A percentile compares a stretch with the other conserved stretches of the same genome.
These are phyloP conservation scores for Clausena lansium DNA, from an alignment of 345 rosid genomes.

Conservation along the genomic window DNA sequence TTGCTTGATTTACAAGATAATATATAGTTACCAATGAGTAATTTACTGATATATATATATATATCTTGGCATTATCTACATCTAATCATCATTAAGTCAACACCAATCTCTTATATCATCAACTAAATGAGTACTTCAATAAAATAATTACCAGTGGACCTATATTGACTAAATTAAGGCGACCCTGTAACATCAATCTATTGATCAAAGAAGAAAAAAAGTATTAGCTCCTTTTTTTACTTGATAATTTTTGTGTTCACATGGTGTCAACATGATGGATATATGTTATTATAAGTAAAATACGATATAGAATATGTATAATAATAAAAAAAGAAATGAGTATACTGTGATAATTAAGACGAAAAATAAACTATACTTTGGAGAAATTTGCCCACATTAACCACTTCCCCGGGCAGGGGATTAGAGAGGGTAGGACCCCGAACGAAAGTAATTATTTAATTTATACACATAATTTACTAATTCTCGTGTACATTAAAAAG, in stretches of 20 bases:
- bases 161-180: constrained; percentile 1
- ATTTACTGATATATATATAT: background rate
- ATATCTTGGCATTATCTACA: background rate
- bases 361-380: too few species aligned
- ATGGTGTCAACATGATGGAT: too few species aligned
- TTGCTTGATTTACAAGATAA: constrained; percentile 32
- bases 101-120: constrained; percentile 5
- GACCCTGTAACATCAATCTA: background rate
- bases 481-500: background rate
- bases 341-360: too few species aligned
- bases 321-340: too few species aligned
- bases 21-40: background rate
- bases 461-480: background rate
- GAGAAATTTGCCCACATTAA: background rate
- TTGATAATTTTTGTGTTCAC: background rate
- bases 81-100: constrained; percentile 7
- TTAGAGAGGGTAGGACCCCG: background rate
- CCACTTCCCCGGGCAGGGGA: background rate
- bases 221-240: background rate
- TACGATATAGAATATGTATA: background rate
- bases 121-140: constrained; percentile 5
- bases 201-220: background rate
- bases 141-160: constrained; percentile 10
- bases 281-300: too few species aligned
- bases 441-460: background rate